Percentiles rank a stretch among this genome's conserved stretches.
Conservation (phyloP, 345 rosid species). For the Gossypium longicalyx region DNA sequence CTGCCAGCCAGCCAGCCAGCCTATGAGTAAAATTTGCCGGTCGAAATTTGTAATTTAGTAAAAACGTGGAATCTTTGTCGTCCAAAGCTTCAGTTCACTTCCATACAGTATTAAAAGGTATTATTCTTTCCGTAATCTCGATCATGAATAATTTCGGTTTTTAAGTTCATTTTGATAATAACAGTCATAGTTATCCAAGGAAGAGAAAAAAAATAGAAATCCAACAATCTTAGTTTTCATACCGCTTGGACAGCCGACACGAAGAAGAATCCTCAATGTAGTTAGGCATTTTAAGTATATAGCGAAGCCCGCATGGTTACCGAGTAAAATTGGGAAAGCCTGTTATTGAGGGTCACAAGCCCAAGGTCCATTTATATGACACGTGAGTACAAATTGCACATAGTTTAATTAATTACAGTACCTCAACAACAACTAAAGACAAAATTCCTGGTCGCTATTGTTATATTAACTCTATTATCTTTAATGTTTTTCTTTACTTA, state of each 20-base stretch:
- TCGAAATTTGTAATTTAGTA: background rate
- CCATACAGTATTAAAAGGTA: background rate
- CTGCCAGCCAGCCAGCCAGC: background rate
- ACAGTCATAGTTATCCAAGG: background rate
- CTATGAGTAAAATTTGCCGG: background rate
- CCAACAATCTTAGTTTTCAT: background rate
- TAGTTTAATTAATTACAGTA: constrained; percentile 6
- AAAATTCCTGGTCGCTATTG: constrained; percentile 22
- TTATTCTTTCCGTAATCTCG: background rate
- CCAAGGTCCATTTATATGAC: too few species aligned
- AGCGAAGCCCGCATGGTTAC: background rate
- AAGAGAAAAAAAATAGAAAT: background rate
- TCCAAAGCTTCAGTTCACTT: background rate
- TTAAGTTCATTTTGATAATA: background rate
- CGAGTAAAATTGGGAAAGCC: background rate
- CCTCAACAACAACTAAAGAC: constrained; percentile 8
- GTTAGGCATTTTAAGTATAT: background rate
- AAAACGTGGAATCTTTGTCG: background rate
- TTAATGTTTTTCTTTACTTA: constrained; percentile 9
- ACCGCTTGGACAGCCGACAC: background rate
- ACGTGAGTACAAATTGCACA: background rate
- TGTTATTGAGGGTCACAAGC: too few species aligned
- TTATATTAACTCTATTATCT: constrained; percentile 19
- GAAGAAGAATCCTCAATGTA: background rate
- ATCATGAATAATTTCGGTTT: background rate